A percentile compares a stretch with the other conserved stretches of the same genome.
phyloP scores from a whole-genome alignment of 2,329 filamentous ascomycete genomes.

The Ramularia collo-cygni region DNA sequence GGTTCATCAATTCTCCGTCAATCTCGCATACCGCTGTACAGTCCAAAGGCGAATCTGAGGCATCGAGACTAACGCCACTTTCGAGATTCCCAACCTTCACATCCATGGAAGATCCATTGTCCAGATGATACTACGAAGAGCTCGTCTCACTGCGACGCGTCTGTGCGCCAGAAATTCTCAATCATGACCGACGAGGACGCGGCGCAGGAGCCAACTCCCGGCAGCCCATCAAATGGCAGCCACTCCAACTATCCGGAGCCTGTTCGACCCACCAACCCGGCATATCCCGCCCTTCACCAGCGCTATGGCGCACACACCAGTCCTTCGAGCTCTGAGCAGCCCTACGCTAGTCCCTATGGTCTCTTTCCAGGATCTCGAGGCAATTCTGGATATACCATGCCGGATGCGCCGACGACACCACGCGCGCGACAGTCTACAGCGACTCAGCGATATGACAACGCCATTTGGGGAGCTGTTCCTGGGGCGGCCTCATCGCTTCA shows the following conservation, averaged over 20 bases:
- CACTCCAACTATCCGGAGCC: conserved; percentile 2
- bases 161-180: too few species aligned
- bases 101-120: not conserved
- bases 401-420: not conserved
- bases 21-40: too few species aligned
- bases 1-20: too few species aligned
- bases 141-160: too few species aligned
- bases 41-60: too few species aligned
- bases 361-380: conserved; percentile 3
- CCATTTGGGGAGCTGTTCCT: conserved; percentile 2
- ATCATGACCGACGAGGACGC: too few species aligned
- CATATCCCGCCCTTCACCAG: conserved; percentile 1
- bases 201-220: too few species aligned
- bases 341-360: not conserved
- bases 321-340: not conserved
- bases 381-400: not conserved
- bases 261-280: not conserved
- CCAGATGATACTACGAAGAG: not conserved
- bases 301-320: not conserved
- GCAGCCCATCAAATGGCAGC: not conserved
- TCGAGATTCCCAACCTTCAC: not conserved
- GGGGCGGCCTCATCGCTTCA: conserved; percentile 1
- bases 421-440: conserved; percentile 1
- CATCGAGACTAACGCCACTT: too few species aligned
- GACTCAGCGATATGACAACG: conserved; percentile 1